Conservation (phyloP, 1,139 yeast genomes). For the Suhomyces bribrorum region DNA sequence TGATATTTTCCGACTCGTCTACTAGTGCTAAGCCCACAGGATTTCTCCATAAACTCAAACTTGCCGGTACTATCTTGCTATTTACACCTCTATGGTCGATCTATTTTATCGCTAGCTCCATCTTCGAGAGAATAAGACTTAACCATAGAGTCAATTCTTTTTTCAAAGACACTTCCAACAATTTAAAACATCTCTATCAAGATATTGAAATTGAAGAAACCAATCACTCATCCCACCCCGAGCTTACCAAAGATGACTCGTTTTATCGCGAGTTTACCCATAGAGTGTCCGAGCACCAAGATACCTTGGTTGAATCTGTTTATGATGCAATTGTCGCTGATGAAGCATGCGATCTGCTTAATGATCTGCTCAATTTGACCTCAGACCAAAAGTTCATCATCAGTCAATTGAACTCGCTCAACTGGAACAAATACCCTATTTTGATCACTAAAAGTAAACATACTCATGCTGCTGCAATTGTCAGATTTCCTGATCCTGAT, state of each 20-base stretch:
- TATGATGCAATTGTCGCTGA: conserved; percentile 53
- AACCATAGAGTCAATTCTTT: conserved; percentile 34
- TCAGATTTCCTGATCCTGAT: conserved; percentile 53
- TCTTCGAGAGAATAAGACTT: conserved; percentile 42
- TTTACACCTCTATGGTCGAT: conserved; percentile 56
- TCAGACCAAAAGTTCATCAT: conserved; percentile 54
- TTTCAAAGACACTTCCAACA: conserved; percentile 30
- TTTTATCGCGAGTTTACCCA: conserved; percentile 17
- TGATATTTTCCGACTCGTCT: conserved; percentile 14
- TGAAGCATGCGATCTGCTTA: conserved; percentile 7
- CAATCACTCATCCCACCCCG: no score
- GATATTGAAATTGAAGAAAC: conserved; percentile 13
- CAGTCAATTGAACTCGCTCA: conserved; percentile 53
- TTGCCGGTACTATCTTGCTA: conserved; percentile 42
- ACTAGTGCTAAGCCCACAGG: neutral
- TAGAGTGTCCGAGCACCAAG: conserved; percentile 10
- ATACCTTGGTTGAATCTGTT: conserved; percentile 54
- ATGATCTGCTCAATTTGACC: conserved; percentile 31
- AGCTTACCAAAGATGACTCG: conserved; percentile 11
- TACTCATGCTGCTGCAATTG: conserved; percentile 82
- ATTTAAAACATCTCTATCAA: conserved; percentile 34
- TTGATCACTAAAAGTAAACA: conserved; percentile 64
- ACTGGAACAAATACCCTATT: conserved; percentile 73
- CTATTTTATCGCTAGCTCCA: conserved; percentile 47
- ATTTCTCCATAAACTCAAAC: conserved; percentile 46